These are phyloP conservation scores for Magnolia sinica DNA, from an alignment of 164 flowering plant genomes.

Conservation along the genomic window DNA sequence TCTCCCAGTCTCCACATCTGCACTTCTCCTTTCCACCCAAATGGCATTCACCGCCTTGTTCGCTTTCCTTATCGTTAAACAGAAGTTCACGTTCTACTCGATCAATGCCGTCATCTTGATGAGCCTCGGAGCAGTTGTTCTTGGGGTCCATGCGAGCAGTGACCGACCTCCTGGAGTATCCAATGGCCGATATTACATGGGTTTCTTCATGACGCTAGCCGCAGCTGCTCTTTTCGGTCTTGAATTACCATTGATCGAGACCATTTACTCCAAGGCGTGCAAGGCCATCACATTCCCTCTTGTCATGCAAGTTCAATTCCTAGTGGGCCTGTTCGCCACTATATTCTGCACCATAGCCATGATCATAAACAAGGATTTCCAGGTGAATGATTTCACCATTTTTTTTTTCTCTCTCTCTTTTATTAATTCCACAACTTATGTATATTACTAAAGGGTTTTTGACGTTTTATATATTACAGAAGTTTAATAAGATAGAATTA, in stretches of 20 bases:
- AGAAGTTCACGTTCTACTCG: slow-evolving; percentile 26
- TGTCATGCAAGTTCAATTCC: slow-evolving; percentile 26
- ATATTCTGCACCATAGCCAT: slow-evolving; percentile 19
- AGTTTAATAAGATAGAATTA: background rate
- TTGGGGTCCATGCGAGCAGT: slow-evolving; percentile 18
- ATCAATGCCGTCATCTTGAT: slow-evolving; percentile 24
- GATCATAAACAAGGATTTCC: slow-evolving; percentile 24
- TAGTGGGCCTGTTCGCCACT: slow-evolving; percentile 20
- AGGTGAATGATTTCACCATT: slow-evolving; percentile 12
- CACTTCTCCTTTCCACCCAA: slow-evolving; percentile 21
- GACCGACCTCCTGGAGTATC: slow-evolving; percentile 22
- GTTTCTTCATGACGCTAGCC: slow-evolving; percentile 21
- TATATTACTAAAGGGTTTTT: too few relatives aligned
- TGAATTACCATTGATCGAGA: slow-evolving; percentile 15
- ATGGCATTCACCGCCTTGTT: slow-evolving; percentile 28
- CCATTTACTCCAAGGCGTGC: slow-evolving; percentile 11
- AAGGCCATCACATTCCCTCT: slow-evolving; percentile 17
- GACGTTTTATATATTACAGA: background rate
- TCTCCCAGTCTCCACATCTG: slow-evolving; percentile 23
- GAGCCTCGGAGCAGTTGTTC: slow-evolving; percentile 22
- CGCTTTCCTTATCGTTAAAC: slow-evolving; percentile 22
- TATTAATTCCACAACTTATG: too few relatives aligned
- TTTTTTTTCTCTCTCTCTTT: too few relatives aligned
- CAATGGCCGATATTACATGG: slow-evolving; percentile 16
- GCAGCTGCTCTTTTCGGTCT: slow-evolving; percentile 19